phyloP scores from a whole-genome alignment of 2,329 filamentous ascomycete species.

The Xylariaceae sp. region DNA sequence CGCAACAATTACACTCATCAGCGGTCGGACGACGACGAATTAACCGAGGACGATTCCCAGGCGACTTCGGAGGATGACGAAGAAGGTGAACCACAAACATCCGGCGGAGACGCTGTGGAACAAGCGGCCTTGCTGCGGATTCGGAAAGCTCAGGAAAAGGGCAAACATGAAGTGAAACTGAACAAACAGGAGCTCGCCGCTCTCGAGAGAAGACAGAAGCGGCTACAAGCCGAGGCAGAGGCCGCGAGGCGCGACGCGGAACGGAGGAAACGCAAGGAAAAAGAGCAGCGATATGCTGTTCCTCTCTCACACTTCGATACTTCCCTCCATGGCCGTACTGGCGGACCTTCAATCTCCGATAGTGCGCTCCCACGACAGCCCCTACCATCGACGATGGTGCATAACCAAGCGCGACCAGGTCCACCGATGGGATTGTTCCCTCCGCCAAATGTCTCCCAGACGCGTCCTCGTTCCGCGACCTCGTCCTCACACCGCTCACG shows the following conservation, averaged over 20 bases:
- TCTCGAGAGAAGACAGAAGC: constrained; percentile 60
- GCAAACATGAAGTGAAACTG: constrained; percentile 72
- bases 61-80: constrained; percentile 40
- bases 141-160: constrained; percentile 65
- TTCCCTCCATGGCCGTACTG: constrained; percentile 29
- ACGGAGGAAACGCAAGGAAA: constrained; percentile 31
- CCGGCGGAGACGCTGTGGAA: constrained; percentile 65
- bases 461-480: constrained; percentile 35
- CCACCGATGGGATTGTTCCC: constrained; percentile 46
- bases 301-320: constrained; percentile 45
- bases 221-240: constrained; percentile 43
- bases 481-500: constrained; percentile 28
- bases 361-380: constrained; percentile 31
- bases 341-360: constrained; percentile 22
- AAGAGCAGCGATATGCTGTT: constrained; percentile 43
- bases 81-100: constrained; percentile 48
- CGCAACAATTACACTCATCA: constrained; percentile 31
- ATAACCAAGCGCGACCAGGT: constrained; percentile 26
- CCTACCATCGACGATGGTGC: constrained; percentile 29
- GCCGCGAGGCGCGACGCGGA: constrained; percentile 34
- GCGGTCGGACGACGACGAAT: constrained; percentile 37
- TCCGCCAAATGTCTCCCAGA: constrained; percentile 34
- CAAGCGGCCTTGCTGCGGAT: constrained; percentile 76
- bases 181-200: constrained; percentile 74
- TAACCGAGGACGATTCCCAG: constrained; percentile 42